Evolutionary conservation across 2,329 filamentous ascomycete species (phyloP).

Genomic region (Penicillium freii): DNA sequence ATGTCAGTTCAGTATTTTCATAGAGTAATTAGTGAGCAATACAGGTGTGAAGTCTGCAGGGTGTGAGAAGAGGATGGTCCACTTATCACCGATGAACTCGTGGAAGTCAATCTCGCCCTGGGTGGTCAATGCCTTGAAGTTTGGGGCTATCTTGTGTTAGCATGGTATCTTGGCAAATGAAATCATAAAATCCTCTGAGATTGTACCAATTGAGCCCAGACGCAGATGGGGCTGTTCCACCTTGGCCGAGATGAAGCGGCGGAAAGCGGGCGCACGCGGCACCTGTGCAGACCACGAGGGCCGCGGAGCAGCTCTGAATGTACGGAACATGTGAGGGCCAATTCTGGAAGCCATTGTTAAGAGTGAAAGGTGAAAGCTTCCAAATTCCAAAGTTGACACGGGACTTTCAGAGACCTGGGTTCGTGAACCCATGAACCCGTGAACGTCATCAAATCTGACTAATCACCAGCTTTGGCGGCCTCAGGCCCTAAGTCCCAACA

Average conservation of each 20-base stretch:
- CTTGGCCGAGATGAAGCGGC: constrained; percentile 30
- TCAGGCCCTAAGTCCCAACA: background rate
- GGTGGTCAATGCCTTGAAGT: constrained; percentile 67
- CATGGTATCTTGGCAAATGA: background rate
- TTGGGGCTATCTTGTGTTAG: constrained; percentile 50
- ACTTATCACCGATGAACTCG: constrained; percentile 65
- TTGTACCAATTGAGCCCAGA: constrained; percentile 36
- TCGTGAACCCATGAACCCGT: background rate
- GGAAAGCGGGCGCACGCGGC: constrained; percentile 26
- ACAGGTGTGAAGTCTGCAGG: constrained; percentile 86
- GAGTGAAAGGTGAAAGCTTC: background rate
- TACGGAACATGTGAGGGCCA: constrained; percentile 28
- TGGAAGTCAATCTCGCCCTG: constrained; percentile 67
- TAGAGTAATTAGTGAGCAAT: background rate
- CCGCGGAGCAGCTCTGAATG: constrained; percentile 26
- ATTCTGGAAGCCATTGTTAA: constrained; percentile 28
- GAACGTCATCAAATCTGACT: constrained; percentile 1
- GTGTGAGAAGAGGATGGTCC: constrained; percentile 68
- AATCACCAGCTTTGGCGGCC: background rate
- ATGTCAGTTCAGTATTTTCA: background rate
- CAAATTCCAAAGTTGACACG: constrained; percentile 4
- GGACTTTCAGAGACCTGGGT: background rate
- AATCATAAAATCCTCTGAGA: background rate
- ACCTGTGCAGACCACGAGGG: constrained; percentile 21
- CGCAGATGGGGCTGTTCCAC: constrained; percentile 37